phyloP scores from a whole-genome alignment of 1,139 yeast species.

The Blastobotrys capitulatus region DNA sequence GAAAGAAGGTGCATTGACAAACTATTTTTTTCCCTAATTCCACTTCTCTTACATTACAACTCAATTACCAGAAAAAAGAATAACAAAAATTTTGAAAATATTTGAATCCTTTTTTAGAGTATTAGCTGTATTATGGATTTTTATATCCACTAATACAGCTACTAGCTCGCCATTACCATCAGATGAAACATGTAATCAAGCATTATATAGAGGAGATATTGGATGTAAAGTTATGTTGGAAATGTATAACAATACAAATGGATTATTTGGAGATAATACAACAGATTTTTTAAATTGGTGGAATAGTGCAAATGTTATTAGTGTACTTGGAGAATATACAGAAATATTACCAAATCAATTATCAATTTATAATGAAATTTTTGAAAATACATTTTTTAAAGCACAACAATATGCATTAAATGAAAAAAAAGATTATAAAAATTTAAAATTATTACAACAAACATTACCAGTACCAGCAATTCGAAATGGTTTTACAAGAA shows the following conservation, averaged over 20 bases:
- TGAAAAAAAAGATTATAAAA: constrained; percentile 4
- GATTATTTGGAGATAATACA: constrained; percentile 6
- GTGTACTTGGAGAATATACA: constrained; percentile 13
- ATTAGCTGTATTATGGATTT: no score
- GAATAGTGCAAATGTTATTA: constrained; percentile 17
- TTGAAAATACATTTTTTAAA: constrained; percentile 10
- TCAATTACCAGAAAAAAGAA: no score
- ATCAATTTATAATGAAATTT: background rate
- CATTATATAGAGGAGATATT: background rate
- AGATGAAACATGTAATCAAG: background rate
- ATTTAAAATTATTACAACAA: background rate
- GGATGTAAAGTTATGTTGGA: constrained; percentile 3
- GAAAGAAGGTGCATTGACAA: no score
- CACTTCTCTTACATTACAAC: no score
- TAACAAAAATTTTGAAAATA: no score
- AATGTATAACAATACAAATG: constrained; percentile 6
- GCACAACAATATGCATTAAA: constrained; percentile 7
- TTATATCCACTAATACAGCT: no score
- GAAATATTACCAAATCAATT: constrained; percentile 2
- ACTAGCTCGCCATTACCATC: background rate
- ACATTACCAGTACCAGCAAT: constrained; percentile 12
- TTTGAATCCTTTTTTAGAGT: no score
- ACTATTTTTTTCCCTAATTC: no score
- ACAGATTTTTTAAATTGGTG: constrained; percentile 11
- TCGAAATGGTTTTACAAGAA: constrained; percentile 16